Base-by-base conservation (phyloP, 2,329 filamentous ascomycete species). In the Ceratocystis cubensis region DNA sequence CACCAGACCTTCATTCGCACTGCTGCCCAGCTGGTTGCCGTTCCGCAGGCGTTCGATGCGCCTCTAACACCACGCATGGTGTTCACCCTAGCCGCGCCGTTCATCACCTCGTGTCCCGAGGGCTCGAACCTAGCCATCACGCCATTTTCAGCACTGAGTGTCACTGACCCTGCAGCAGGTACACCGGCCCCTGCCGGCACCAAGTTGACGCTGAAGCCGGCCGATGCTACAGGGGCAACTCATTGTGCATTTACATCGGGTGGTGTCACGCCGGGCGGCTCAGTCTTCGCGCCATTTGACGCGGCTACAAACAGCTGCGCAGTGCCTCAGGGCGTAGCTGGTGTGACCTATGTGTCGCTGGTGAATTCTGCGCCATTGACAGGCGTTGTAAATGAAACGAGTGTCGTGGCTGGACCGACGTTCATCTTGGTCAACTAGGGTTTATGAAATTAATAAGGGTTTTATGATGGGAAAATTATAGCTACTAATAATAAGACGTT, bases 1-100 rank as follows among this genome's bases (percentile, higher is more conserved):
- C 88, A 91, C 76, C 86, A 89, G 76, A 86, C 85, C 69, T 85
- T 88, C 75, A 84, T 91, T 75, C 85, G 88, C 70, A 76, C 80
- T 67, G 84, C 83, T 48, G 78, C 80, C 22, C 79, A 81, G 67
- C 77, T 79, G 65, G 76, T 82, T 66, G 83, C 87, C 65, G 81
- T 88, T 3, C 85, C 88, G 3, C 82, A 84, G 72, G 81, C 87
- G 30, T 88, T 91, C 72, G 87, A 90, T 73, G 85, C 84, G 0
- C 80, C 88, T 1, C 83, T 91, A 13, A 82, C 82, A 37, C 84
- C 86, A 70, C 81, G 83, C 70, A 83, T 84, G 69, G 84, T 90
- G 74, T 90, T 89, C 79, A 87, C 86, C 46, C 81, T 91, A 65
- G 88, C 87, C 56, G 84, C 87, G 1, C 82, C 82, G 57, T 91